phyloP scores from a whole-genome alignment of 495 filamentous ascomycete genomes.

The Neurospora africana region DNA sequence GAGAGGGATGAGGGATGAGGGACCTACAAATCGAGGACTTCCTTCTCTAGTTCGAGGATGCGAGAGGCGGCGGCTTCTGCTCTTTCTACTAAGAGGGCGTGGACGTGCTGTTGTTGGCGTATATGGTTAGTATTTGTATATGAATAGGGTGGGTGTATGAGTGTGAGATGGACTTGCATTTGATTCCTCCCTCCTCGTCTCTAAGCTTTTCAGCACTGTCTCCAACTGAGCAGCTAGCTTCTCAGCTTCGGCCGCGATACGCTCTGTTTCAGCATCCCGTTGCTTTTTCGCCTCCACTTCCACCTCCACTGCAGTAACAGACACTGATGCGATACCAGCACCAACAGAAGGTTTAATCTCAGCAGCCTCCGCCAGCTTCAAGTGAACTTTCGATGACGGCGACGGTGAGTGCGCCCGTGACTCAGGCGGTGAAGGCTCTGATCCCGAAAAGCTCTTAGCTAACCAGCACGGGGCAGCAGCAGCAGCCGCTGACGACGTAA shows the following conservation, averaged over 20 bases:
- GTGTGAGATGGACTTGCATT: conserved; percentile 25
- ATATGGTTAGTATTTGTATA: conserved; percentile 1
- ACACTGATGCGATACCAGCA: neutral
- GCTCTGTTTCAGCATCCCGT: conserved; percentile 8
- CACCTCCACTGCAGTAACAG: neutral
- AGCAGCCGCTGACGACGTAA: neutral
- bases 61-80: conserved; percentile 41
- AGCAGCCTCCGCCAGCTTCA: conserved; percentile 5
- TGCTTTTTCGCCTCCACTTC: neutral
- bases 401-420: conserved; percentile 1
- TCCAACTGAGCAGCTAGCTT: conserved; percentile 28
- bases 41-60: conserved; percentile 40
- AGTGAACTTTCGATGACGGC: neutral
- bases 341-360: conserved; percentile 1
- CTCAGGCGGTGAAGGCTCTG: neutral
- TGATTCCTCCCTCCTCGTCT: conserved; percentile 38
- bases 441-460: neutral
- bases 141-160: neutral
- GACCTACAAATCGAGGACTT: conserved; percentile 37
- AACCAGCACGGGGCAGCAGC: neutral
- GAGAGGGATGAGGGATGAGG: neutral
- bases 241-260: conserved; percentile 31
- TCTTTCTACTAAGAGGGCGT: conserved; percentile 38
- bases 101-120: conserved; percentile 34
- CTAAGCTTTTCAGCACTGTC: conserved; percentile 25